phyloP scores from a whole-genome alignment of 2,329 filamentous ascomycete genomes.

The Pestalotiopsis sp. region DNA sequence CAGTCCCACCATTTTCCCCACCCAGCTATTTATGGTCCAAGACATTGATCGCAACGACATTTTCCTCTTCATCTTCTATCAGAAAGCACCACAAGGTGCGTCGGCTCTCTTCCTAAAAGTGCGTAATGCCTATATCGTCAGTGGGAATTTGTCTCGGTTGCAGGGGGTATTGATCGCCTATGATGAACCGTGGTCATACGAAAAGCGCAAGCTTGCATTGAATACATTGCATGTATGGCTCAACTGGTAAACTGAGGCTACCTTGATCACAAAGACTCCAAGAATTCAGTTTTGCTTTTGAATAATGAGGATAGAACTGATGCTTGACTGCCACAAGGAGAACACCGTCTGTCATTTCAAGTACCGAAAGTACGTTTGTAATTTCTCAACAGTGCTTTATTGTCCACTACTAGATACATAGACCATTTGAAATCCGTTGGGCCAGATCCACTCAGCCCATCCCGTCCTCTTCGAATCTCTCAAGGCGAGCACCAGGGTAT shows the following conservation, averaged over 20 bases:
- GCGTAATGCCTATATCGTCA: background rate
- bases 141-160: background rate
- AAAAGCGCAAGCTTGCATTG: background rate
- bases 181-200: background rate
- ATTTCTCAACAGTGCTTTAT: background rate
- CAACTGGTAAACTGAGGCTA: background rate
- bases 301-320: background rate
- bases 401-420: too few species aligned
- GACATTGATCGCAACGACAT: background rate
- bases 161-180: background rate
- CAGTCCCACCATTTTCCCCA: background rate
- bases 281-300: background rate
- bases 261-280: background rate
- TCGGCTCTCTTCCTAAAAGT: background rate
- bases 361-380: background rate
- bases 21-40: background rate
- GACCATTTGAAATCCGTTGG: too few species aligned
- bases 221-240: background rate
- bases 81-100: background rate
- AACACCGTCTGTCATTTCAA: background rate
- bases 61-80: background rate
- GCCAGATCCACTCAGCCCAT: too few species aligned
- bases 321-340: background rate
- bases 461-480: too few species aligned
- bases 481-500: too few species aligned